These are phyloP conservation scores for Parascedosporium putredinis DNA, from an alignment of 2,329 filamentous ascomycete species.

Conservation along the genomic window DNA sequence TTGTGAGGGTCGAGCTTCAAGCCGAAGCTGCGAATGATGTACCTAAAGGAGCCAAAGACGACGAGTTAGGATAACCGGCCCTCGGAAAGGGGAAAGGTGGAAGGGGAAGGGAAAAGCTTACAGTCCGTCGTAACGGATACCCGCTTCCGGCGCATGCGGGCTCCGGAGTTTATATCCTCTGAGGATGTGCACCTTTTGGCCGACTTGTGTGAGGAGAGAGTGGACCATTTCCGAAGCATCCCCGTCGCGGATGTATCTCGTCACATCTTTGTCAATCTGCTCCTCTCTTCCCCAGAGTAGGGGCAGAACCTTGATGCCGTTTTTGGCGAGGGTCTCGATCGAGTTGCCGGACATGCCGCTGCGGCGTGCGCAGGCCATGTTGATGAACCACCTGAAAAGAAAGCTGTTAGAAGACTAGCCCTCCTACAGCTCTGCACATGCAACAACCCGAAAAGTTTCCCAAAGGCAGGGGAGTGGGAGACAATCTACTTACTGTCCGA, in stretches of 20 bases:
- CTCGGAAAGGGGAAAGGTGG: neutral
- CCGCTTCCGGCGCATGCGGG: constrained; percentile 37
- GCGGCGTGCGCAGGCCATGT: constrained; percentile 42
- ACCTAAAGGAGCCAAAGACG: constrained; percentile 24
- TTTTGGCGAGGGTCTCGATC: constrained; percentile 32
- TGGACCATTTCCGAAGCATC: constrained; percentile 34
- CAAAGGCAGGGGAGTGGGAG: too few species aligned
- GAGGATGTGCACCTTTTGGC: constrained; percentile 39
- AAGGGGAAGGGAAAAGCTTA: constrained; percentile 22
- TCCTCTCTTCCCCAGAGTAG: constrained; percentile 45
- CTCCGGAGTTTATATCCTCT: constrained; percentile 40
- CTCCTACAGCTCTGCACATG: too few species aligned
- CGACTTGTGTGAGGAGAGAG: constrained; percentile 37
- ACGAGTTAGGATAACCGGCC: neutral
- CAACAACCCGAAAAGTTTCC: too few species aligned
- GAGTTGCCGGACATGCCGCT: constrained; percentile 41
- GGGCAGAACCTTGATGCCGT: constrained; percentile 30
- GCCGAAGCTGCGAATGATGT: constrained; percentile 37
- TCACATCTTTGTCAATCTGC: constrained; percentile 19
- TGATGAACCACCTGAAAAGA: constrained; percentile 43
- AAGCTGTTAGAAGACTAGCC: too few species aligned
- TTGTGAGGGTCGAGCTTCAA: constrained; percentile 28
- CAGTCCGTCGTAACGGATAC: constrained; percentile 48
- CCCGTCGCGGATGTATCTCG: constrained; percentile 36
- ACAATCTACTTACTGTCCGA: constrained; percentile 36